Base-by-base conservation (phyloP, 208 protist species). In the Novymonas esmeraldas region DNA sequence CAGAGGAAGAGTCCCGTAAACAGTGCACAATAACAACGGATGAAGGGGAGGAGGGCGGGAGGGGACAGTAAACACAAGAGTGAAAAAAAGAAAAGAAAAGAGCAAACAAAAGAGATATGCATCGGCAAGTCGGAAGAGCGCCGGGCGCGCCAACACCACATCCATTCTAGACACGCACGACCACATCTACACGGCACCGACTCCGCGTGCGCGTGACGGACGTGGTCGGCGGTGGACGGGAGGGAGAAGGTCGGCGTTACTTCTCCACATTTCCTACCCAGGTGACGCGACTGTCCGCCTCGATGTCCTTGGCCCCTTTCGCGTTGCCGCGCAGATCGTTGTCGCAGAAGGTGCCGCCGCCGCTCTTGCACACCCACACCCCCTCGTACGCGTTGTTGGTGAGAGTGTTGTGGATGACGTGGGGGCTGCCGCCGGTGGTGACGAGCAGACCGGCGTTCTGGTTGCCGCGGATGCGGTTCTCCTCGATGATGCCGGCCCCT, bases 361-460 rank as follows among this genome's bases (percentile, higher is more conserved):
- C 92, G 22, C 50, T 69, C 59, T 93, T 92, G 74, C 92, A 97
- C 42, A 97, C 84, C 89, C 92, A 97, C 5, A 97, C 77, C 18
- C 92, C 92, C 63, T 97, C 92, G 64, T 94, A 96, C 39, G 78
- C 67, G 74, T 95, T 97, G 6, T 79, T 75, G 24, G 64, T 65
- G 48, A 97, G 65, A 2, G 55, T 81, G 79, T 97, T 97, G 44
- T 79, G 72, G 11, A 90, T 82, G 0, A 94, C 85, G 74, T 89
- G 75, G 24, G 88, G 89, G 36, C 51, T 70, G 29, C 87, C 85
- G 4, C 66, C 51, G 1, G 87, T 89, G 3, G 92, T 95, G 54
- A 97, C 92, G 13, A 97, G 85, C 44, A 97, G 50, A 1, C 92
- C 92, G 6, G 92, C 87, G 62, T 94, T 97, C 28, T 59, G 57